Conservation (phyloP, 2,329 filamentous ascomycete species). For the Chaetothyriales sp. region DNA sequence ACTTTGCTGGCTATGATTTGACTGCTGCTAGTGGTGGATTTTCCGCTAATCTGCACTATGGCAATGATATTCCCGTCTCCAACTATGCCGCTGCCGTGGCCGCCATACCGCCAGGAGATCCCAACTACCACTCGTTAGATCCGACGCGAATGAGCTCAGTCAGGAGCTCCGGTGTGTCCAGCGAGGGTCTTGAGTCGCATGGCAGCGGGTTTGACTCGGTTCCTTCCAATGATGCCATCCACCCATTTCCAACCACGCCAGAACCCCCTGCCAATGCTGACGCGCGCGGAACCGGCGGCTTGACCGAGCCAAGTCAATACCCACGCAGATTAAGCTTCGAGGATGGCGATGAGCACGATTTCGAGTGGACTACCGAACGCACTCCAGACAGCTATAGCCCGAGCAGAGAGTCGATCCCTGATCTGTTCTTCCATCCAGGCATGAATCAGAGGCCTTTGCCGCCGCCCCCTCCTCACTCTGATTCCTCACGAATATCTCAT, state of each 20-base stretch:
- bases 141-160: constrained; percentile 15
- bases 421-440: constrained; percentile 87
- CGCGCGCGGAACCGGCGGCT: constrained; percentile 75
- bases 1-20: constrained; percentile 58
- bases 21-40: constrained; percentile 60
- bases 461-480: constrained; percentile 37
- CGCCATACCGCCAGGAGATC: constrained; percentile 6
- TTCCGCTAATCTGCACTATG: constrained; percentile 45
- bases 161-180: constrained; percentile 17
- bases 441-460: constrained; percentile 47
- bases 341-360: constrained; percentile 64
- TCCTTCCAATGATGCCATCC: constrained; percentile 38
- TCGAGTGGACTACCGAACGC: constrained; percentile 34
- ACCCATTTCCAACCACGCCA: constrained; percentile 40
- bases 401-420: constrained; percentile 58
- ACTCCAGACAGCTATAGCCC: constrained; percentile 47
- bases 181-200: constrained; percentile 16
- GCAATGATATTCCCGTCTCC: constrained; percentile 29
- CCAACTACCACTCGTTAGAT: constrained; percentile 9
- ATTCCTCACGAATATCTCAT: constrained; percentile 34
- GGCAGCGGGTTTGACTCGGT: constrained; percentile 21
- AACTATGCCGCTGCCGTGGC: constrained; percentile 12
- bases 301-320: constrained; percentile 55
- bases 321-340: constrained; percentile 69
- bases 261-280: constrained; percentile 56